phyloP scores from a whole-genome alignment of 163 green algal genomes.

The Scenedesmus sp. region DNA sequence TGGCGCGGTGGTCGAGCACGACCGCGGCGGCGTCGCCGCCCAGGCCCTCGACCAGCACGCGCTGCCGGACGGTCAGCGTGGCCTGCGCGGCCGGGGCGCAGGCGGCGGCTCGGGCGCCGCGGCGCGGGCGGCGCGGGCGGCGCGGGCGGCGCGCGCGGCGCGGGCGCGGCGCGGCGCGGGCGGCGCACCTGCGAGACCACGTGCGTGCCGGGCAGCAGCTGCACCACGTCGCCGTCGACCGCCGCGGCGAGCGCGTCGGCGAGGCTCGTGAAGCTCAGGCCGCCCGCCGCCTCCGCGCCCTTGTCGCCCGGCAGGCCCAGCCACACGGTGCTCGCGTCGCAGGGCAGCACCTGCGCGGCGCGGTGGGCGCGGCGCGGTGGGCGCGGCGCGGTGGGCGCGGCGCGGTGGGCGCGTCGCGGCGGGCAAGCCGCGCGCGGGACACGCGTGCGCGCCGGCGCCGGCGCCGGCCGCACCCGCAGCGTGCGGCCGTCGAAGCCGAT shows the following conservation, averaged over 20 bases:
- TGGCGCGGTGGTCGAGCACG: conserved; percentile 72
- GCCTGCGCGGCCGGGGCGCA: conserved; percentile 15
- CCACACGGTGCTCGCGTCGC: background rate
- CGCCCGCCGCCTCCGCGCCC: conserved; percentile 30
- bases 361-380: too few species aligned
- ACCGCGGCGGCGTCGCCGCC: conserved; percentile 61
- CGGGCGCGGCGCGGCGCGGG: too few species aligned
- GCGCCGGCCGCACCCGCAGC: conserved; percentile 48
- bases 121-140: too few species aligned
- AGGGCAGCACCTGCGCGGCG: conserved; percentile 22
- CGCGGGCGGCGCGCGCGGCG: too few species aligned
- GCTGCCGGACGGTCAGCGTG: conserved; percentile 63
- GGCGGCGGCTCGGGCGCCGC: too few species aligned
- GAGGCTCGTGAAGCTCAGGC: conserved; percentile 66
- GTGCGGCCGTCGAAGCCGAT: conserved; percentile 58
- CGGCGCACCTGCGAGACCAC: conserved; percentile 24
- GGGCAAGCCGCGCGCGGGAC: too few species aligned
- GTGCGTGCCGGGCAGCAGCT: conserved; percentile 74
- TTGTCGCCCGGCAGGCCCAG: conserved; percentile 15
- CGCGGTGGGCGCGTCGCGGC: too few species aligned
- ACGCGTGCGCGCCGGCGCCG: too few species aligned
- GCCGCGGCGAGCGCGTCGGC: conserved; percentile 73
- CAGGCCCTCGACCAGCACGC: conserved; percentile 73
- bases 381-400: too few species aligned
- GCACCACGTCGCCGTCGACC: conserved; percentile 75